Percentiles rank a stretch among this genome's conserved stretches.
These are phyloP conservation scores for Cyberlindnera samutprakarnensis DNA, from an alignment of 805 yeast genomes.

Conservation along the genomic window DNA sequence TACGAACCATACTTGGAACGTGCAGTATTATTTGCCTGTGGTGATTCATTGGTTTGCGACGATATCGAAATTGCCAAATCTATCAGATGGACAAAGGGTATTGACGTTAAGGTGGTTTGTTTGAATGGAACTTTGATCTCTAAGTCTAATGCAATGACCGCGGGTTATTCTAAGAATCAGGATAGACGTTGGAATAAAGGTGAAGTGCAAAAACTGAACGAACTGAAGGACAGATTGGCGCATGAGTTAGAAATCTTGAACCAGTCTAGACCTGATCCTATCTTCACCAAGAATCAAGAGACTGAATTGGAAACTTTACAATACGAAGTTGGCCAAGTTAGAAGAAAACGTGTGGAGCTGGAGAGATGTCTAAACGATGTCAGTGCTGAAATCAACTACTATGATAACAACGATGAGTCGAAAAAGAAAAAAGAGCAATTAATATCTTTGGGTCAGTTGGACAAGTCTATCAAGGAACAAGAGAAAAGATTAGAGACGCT, in stretches of 20 bases:
- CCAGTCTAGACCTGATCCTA: conserved; percentile 41
- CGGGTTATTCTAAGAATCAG: conserved; percentile 56
- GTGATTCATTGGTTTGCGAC: conserved; percentile 75
- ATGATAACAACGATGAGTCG: conserved; percentile 27
- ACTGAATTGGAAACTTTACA: conserved; percentile 48
- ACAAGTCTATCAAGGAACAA: conserved; percentile 21
- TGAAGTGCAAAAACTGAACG: conserved; percentile 47
- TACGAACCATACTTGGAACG: conserved; percentile 61
- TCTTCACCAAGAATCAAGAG: conserved; percentile 47
- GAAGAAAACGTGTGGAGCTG: conserved; percentile 36
- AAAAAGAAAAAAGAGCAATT: conserved; percentile 19
- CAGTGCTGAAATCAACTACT: conserved; percentile 44
- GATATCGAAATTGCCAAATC: conserved; percentile 57
- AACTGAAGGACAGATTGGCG: conserved; percentile 43
- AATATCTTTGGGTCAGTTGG: conserved; percentile 16
- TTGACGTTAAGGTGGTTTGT: conserved; percentile 65
- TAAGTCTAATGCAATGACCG: conserved; percentile 86
- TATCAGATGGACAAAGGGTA: conserved; percentile 57
- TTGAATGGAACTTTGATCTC: conserved; percentile 81
- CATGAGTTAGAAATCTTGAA: conserved; percentile 35
- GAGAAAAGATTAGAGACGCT: conserved; percentile 26
- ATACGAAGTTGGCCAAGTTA: conserved; percentile 34
- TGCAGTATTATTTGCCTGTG: conserved; percentile 76
- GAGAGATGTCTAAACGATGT: conserved; percentile 39
- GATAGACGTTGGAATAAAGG: conserved; percentile 69